These are phyloP conservation scores for Candida pseudoviswanathii DNA, from an alignment of 1,139 yeast species.

Conservation along the genomic window DNA sequence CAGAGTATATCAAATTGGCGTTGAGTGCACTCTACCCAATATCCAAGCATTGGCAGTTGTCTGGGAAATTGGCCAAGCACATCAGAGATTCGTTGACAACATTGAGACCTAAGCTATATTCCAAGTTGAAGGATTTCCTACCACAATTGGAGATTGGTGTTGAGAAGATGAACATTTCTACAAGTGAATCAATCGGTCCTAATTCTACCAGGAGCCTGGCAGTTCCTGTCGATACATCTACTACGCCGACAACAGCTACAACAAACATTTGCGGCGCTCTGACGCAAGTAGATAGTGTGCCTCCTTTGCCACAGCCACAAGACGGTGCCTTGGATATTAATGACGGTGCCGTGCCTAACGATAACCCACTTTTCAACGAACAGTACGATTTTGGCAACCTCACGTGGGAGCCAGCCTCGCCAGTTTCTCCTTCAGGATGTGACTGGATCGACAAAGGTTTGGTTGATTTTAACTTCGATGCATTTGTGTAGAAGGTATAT, in stretches of 20 bases:
- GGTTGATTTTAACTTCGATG: constrained; percentile 17
- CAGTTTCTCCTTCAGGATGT: constrained; percentile 52
- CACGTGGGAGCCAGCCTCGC: constrained; percentile 24
- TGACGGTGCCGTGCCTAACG: constrained; percentile 1
- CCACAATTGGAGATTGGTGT: constrained; percentile 19
- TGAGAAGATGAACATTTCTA: constrained; percentile 11
- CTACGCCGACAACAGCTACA: constrained; percentile 3
- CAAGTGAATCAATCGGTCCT: constrained; percentile 2
- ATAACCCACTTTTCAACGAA: background rate
- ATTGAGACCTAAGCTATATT: constrained; percentile 30
- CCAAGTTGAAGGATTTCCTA: constrained; percentile 22
- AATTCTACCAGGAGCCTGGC: constrained; percentile 8
- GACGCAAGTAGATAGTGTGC: background rate
- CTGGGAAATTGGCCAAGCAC: constrained; percentile 48
- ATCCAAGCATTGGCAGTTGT: constrained; percentile 49
- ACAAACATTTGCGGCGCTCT: background rate
- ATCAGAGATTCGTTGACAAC: constrained; percentile 40
- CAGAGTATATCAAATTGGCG: constrained; percentile 50
- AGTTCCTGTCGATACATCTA: background rate
- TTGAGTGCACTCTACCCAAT: constrained; percentile 49
- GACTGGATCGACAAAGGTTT: constrained; percentile 52
- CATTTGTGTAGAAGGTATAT: constrained; percentile 9
- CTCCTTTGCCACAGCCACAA: background rate
- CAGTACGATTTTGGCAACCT: constrained; percentile 6
- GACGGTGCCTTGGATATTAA: constrained; percentile 1